Percentiles rank a stretch among this genome's conserved stretches.
Conservation (phyloP, 2,329 filamentous ascomycete genomes). For the Hypomyces perniciosus region DNA sequence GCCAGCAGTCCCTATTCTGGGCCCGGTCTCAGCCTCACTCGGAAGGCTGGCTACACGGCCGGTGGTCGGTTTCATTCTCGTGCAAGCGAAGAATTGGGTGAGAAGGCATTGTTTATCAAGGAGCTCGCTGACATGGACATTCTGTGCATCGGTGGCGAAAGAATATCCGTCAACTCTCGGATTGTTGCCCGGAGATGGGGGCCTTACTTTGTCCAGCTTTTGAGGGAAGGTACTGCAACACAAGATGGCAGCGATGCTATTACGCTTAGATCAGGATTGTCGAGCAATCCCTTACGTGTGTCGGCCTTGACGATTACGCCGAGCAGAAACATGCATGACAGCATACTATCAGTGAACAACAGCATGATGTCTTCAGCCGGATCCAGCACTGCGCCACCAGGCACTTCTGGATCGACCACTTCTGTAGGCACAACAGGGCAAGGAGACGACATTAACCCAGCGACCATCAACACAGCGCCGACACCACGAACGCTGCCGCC, state of each 20-base stretch:
- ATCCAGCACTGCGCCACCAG: conserved; percentile 33
- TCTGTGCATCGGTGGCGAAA: conserved; percentile 81
- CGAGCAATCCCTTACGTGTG: conserved; percentile 57
- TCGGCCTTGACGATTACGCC: conserved; percentile 83
- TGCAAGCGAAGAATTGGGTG: conserved; percentile 79
- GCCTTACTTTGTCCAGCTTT: conserved; percentile 86
- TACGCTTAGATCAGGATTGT: conserved; percentile 62
- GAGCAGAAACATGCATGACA: conserved; percentile 45
- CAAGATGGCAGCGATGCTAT: conserved; percentile 68
- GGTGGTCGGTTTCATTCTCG: conserved; percentile 71
- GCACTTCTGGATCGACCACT: conserved; percentile 39
- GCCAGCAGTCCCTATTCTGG: conserved; percentile 65
- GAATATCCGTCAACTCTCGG: conserved; percentile 88
- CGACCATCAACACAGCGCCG: conserved; percentile 47
- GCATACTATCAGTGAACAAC: conserved; percentile 41
- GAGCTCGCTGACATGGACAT: conserved; percentile 97
- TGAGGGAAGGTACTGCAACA: conserved; percentile 71
- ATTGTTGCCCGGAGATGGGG: conserved; percentile 87
- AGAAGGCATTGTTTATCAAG: conserved; percentile 69
- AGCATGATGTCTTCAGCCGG: conserved; percentile 34
- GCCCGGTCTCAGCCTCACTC: conserved; percentile 49
- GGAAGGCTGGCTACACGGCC: conserved; percentile 59
- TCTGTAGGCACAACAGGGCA: conserved; percentile 31
- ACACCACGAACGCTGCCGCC: conserved; percentile 54
- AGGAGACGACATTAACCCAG: conserved; percentile 36